Base-by-base conservation (phyloP, 306 rosid species). In the Ormosia emarginata region DNA sequence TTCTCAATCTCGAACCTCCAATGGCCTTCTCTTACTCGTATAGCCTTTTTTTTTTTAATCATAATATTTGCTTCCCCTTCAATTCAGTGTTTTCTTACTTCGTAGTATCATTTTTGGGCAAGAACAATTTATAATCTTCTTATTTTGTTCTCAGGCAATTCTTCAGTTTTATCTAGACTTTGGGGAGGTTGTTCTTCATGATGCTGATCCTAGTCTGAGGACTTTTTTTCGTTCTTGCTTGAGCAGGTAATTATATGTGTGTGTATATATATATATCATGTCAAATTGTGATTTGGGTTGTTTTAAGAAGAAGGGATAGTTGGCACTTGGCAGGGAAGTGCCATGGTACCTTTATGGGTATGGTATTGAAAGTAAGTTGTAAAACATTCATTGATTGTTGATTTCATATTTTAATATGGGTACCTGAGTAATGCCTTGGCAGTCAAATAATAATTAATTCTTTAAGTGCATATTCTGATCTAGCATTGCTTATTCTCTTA, bases 161-260 rank as follows among this genome's bases (percentile, higher is more conserved):
- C 96, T 95, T 88, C 99, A 93, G 79, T 95, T 95, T 92, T 95
- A 83, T 85, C 88, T 95, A 37, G 97, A 93, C 84, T 95, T 93
- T 84, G 99, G 97, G 55, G 99, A 95, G 57, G 69, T 82, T 67
- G 95, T 95, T 88, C 90, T 95, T 59, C 98, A 95, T 81, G 99
- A 95, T 81, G 98, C 96, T 72, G 99, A 95, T 92, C 92, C 98
- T 74, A 92, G 86, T 90, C 89, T 95, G 17, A 86, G 95, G 88
- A 85, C 88, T 29, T 95, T 92, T 82, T 95, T 93, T 12, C 94
- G 97, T 32, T 93, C 94, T 0, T 95, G 97, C 87, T 82, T 95
- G 94, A 95, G 97, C 90, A 93, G 98, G 99, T 93, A 86, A 77
- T 67, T 37, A 14, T 78, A 17, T 49, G 24, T 46, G 4, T 46